A percentile compares a stretch with the other conserved stretches of the same genome.
phyloP scores from a whole-genome alignment of 2,329 filamentous ascomycete species.

The Seiridium cupressi region DNA sequence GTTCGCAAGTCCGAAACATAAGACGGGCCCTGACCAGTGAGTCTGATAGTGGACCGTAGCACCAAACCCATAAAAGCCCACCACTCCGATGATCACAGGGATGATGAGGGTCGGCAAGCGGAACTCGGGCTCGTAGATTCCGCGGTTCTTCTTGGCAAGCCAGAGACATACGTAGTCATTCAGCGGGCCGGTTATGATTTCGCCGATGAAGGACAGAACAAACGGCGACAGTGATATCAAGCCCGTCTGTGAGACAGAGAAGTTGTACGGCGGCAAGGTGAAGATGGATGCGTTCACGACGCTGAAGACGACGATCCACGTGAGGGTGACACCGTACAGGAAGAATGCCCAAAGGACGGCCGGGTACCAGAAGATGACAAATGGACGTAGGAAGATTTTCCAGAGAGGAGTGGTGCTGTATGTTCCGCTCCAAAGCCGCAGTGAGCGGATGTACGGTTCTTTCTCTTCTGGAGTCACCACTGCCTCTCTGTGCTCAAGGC shows the following conservation, averaged over 20 bases:
- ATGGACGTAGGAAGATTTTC: conserved; percentile 40
- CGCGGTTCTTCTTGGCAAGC: conserved; percentile 45
- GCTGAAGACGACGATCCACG: conserved; percentile 41
- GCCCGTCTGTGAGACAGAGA: conserved; percentile 45
- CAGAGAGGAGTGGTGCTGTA: conserved; percentile 35
- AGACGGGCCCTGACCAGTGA: conserved; percentile 45
- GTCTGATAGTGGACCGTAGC: conserved; percentile 41
- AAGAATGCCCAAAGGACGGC: conserved; percentile 49
- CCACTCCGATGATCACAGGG: conserved; percentile 37
- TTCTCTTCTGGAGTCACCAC: conserved; percentile 24
- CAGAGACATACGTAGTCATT: conserved; percentile 43
- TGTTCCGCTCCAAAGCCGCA: conserved; percentile 32
- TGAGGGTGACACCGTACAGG: conserved; percentile 41
- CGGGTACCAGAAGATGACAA: conserved; percentile 49
- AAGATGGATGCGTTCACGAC: conserved; percentile 50
- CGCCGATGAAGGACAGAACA: conserved; percentile 43
- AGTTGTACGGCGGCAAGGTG: conserved; percentile 48
- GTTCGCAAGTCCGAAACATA: conserved; percentile 47
- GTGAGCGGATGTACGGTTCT: conserved; percentile 28
- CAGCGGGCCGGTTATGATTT: conserved; percentile 41
- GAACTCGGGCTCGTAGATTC: conserved; percentile 55
- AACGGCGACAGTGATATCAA: conserved; percentile 50
- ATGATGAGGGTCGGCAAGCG: conserved; percentile 38
- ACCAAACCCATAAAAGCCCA: conserved; percentile 47
- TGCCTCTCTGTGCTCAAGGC: conserved; percentile 18